Percentiles rank a stretch among this genome's conserved stretches.
These are phyloP conservation scores for Paecilomyces formosus DNA, from an alignment of 2,329 filamentous ascomycete species.

Conservation along the genomic window DNA sequence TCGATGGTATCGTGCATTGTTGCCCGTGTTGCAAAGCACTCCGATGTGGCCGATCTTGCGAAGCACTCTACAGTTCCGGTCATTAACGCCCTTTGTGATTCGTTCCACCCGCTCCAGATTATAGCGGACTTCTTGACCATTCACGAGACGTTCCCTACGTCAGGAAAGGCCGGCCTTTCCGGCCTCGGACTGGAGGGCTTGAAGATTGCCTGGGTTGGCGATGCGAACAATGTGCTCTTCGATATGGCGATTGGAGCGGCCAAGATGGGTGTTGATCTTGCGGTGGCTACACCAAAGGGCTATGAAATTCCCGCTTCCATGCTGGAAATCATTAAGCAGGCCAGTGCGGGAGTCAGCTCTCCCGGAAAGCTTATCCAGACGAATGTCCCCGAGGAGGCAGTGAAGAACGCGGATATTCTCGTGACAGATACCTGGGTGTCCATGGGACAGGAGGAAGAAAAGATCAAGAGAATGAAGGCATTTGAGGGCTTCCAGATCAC, in stretches of 20 bases:
- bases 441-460: constrained; percentile 93
- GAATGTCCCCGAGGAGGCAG: constrained; percentile 71
- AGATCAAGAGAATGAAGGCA: constrained; percentile 65
- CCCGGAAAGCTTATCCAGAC: constrained; percentile 68
- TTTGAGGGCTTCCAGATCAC: constrained; percentile 93
- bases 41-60: constrained; percentile 64
- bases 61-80: constrained; percentile 70
- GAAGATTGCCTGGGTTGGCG: constrained; percentile 93
- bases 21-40: constrained; percentile 68
- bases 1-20: constrained; percentile 83
- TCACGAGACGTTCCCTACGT: constrained; percentile 62
- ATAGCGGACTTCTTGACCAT: constrained; percentile 93
- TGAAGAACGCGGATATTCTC: constrained; percentile 78
- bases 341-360: constrained; percentile 49
- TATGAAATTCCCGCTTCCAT: constrained; percentile 76
- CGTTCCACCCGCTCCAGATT: constrained; percentile 88
- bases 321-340: constrained; percentile 61
- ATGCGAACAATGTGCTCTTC: constrained; percentile 95
- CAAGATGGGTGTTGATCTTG: constrained; percentile 79
- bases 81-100: constrained; percentile 81
- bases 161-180: constrained; percentile 22
- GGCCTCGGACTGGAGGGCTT: constrained; percentile 68
- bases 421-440: constrained; percentile 98
- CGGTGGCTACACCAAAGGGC: constrained; percentile 77
- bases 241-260: constrained; percentile 81